Conservation (phyloP, 1,139 yeast genomes). For the Magnusiomyces tetraspermus region DNA sequence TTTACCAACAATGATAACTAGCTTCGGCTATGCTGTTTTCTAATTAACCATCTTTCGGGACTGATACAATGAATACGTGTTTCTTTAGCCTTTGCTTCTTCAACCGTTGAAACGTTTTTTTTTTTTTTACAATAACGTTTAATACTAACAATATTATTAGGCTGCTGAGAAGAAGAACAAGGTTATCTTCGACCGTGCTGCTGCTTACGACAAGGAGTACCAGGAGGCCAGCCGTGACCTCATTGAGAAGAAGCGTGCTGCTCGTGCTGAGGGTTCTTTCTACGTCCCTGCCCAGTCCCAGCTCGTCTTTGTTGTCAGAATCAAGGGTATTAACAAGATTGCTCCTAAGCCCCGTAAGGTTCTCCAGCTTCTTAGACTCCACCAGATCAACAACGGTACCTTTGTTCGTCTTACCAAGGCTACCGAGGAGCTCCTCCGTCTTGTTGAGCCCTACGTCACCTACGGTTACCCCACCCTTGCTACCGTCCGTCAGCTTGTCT, state of each 20-base stretch:
- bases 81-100: too few relatives aligned
- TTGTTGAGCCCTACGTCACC: constrained; percentile 98
- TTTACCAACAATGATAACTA: constrained; percentile 25
- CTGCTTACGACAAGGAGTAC: constrained; percentile 97
- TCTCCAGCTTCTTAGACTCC: constrained; percentile 92
- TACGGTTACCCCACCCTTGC: constrained; percentile 98
- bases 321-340: constrained; percentile 99
- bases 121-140: not conserved
- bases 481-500: constrained; percentile 90
- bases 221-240: constrained; percentile 88
- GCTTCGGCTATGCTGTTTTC: constrained; percentile 71
- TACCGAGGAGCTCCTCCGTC: constrained; percentile 88
- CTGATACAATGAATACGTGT: constrained; percentile 54
- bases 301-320: constrained; percentile 95
- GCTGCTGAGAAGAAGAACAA: constrained; percentile 52
- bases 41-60: constrained; percentile 99
- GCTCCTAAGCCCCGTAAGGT: constrained; percentile 99
- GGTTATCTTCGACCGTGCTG: constrained; percentile 94
- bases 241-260: constrained; percentile 89
- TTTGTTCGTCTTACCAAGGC: constrained; percentile 98
- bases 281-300: constrained; percentile 96
- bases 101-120: too few relatives aligned
- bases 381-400: constrained; percentile 97
- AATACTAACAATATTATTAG: not conserved
- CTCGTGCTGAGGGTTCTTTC: constrained; percentile 73